A percentile compares a stretch with the other conserved stretches of the same genome.
Conservation (phyloP, 106 monocot species). For the Cymbidium sinense region DNA sequence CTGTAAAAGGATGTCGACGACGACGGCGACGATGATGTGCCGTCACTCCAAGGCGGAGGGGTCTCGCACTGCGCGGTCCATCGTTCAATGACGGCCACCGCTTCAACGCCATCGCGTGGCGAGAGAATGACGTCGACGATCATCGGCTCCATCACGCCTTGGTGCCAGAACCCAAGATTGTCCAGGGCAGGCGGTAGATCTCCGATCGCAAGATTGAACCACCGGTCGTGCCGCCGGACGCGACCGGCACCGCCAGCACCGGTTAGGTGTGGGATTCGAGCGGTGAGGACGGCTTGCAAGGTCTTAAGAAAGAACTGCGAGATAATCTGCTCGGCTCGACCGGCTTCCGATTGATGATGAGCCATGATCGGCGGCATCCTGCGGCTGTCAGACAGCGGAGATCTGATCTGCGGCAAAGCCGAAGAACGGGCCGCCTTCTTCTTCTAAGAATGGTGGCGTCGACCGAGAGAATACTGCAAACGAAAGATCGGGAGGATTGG, state of each 20-base stretch:
- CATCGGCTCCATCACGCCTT: slow-evolving; percentile 42
- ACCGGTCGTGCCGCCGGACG: slow-evolving; percentile 48
- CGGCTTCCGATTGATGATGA: slow-evolving; percentile 10
- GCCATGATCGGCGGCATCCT: slow-evolving; percentile 7
- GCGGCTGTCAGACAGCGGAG: not conserved
- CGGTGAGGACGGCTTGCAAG: slow-evolving; percentile 65
- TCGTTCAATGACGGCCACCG: slow-evolving; percentile 28
- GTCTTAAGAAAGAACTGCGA: slow-evolving; percentile 69
- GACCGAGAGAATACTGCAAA: not conserved
- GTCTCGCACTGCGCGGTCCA: slow-evolving; percentile 14
- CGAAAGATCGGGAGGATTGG: not conserved
- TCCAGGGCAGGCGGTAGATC: slow-evolving; percentile 51
- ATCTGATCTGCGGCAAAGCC: not conserved
- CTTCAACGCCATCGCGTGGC: slow-evolving; percentile 11
- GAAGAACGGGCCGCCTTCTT: slow-evolving; percentile 3
- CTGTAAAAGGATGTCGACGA: slow-evolving; percentile 15
- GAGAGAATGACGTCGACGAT: slow-evolving; percentile 69
- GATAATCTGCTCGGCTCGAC: slow-evolving; percentile 24
- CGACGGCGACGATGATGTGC: slow-evolving; percentile 3
- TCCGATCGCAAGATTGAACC: slow-evolving; percentile 90
- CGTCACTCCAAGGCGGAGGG: slow-evolving; percentile 3
- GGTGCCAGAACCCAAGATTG: slow-evolving; percentile 25
- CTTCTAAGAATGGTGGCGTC: not conserved
- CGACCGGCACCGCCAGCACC: not conserved
- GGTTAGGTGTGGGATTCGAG: slow-evolving; percentile 49